Conservation (phyloP, 2,329 filamentous ascomycete species). For the Fusarium tuaranense region DNA sequence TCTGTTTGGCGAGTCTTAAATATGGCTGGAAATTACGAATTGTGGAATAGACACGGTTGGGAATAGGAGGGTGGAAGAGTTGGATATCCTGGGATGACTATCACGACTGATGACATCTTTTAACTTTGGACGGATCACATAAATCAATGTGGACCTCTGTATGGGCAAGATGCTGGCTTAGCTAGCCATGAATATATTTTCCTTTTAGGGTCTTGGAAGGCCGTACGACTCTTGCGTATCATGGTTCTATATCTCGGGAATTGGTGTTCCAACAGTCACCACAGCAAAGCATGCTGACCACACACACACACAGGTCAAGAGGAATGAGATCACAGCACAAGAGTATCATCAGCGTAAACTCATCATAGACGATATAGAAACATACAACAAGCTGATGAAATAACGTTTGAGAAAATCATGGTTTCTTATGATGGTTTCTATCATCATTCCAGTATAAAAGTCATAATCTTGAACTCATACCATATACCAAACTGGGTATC, state of each 20-base stretch:
- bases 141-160: neutral
- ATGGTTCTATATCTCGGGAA: neutral
- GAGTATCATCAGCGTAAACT: neutral
- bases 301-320: neutral
- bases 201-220: neutral
- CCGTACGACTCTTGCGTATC: neutral
- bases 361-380: no score
- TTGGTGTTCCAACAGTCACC: neutral
- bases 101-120: constrained; percentile 37
- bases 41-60: neutral
- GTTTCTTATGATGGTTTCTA: neutral
- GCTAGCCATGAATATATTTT: neutral
- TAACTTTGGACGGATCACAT: constrained; percentile 5
- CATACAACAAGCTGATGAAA: neutral
- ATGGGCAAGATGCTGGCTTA: neutral
- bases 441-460: neutral
- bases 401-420: neutral
- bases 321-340: neutral
- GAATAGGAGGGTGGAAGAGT: neutral
- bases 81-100: constrained; percentile 29
- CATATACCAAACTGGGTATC: constrained; percentile 14
- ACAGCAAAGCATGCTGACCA: neutral
- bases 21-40: neutral
- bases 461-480: neutral
- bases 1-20: constrained; percentile 66